Evolutionary conservation across 2,329 filamentous ascomycete species (phyloP), one percentile per base, ranked within the genome.

Genomic region (Coniosporium tulheliwenetii): DNA sequence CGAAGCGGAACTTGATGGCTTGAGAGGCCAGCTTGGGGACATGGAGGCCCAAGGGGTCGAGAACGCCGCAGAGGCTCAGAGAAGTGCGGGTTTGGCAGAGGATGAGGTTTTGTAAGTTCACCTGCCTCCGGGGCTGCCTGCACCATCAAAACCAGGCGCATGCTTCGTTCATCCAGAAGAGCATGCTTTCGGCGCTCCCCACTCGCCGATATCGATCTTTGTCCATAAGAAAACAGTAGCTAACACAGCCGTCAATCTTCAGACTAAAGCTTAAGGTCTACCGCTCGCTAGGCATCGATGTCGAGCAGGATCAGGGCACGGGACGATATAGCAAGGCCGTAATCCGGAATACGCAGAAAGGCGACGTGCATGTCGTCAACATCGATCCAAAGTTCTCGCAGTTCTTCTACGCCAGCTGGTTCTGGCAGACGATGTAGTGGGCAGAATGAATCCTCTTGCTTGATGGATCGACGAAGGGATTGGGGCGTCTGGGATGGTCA

Each of bases 371-470:
- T 58, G 84, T 96, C 39, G 80, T 98, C 45, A 93, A 93, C 54
- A 79, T 98, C 58, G 87, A 96, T 52, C 79, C 82, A 52, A 93
- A 91, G 64, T 87, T 94, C 59, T 89, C 84, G 43, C 73, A 79
- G 46, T 89, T 82, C 59, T 95, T 93, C 56, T 94, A 95, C 54
- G 85, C 87, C 15, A 93, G 94, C 53, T 93, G 93, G 59, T 93
- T 96, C 56, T 98, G 91, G 91, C 73, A 85, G 53, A 89, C 79
- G 29, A 69, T 95, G 58, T 93, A 66, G 13, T 14, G n/a, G 36
- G 16, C 5, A 37, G 36, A 7, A 26, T 37, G 10, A 7, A n/a
- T 4, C 3, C 8, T 5, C 10, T 3, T 10, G 10, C 10, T 33
- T 33, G 10, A 33, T 33, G 32, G 12, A 32, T 8, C 12, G 30